Percentiles rank a stretch among this genome's conserved stretches.
phyloP scores from a whole-genome alignment of 371 early-diverging fungal genomes.

The Mortierella polycephala region DNA sequence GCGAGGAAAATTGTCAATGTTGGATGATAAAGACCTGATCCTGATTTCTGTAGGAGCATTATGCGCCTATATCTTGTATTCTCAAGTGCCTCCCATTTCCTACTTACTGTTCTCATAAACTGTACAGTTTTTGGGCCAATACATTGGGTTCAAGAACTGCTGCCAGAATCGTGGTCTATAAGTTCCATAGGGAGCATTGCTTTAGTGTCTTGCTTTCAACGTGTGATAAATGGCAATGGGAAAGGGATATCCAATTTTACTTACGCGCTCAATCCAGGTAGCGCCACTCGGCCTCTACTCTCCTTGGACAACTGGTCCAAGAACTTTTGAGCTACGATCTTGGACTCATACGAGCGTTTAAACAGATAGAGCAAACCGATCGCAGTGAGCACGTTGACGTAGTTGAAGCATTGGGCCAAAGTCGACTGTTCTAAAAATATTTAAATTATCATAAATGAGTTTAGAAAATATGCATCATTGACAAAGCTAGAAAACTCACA shows the following conservation, averaged over 20 bases:
- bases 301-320: constrained; percentile 34
- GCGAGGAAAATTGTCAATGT: not conserved
- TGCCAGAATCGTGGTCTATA: constrained; percentile 48
- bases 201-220: not conserved
- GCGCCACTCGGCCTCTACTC: constrained; percentile 11
- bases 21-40: not conserved
- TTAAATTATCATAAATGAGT: not conserved
- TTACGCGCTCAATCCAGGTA: constrained; percentile 43
- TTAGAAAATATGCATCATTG: not conserved
- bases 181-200: not conserved
- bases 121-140: constrained; percentile 55
- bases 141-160: constrained; percentile 61
- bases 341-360: constrained; percentile 30
- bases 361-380: constrained; percentile 34
- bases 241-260: not conserved
- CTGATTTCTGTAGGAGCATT: too few species aligned
- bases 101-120: constrained; percentile 65
- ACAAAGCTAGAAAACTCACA: not conserved
- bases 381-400: constrained; percentile 34
- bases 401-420: constrained; percentile 31
- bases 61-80: too few species aligned
- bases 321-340: constrained; percentile 11
- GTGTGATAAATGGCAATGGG: not conserved
- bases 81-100: not conserved
- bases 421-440: constrained; percentile 21